Base-by-base conservation (phyloP, 1,284 basidiomycete genomes). In the Pulchroboletus neoregius region DNA sequence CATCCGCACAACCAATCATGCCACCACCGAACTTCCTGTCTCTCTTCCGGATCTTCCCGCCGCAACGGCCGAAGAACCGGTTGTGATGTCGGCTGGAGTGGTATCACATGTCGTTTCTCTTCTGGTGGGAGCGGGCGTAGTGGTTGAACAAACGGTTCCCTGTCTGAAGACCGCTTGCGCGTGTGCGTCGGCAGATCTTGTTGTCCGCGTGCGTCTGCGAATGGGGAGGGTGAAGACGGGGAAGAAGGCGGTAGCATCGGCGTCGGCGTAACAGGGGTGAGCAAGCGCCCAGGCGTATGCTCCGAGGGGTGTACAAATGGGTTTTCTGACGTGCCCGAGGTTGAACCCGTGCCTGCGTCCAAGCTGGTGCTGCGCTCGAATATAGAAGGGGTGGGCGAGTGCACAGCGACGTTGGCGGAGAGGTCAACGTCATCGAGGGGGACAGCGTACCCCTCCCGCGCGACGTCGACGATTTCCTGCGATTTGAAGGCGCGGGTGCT, bases 1-100 rank as follows among this genome's bases (percentile, higher is more conserved):
- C 84, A 87, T 8, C 87, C 86, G 61, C 87, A 89, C 51, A 89
- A 62, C 84, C 84, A 87, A 43, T 89, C 87, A 57, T 87, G 86
- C 86, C 86, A 89, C 86, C 86, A 89, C 49, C 76, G 70, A 20
- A 71, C 67, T 46, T 67, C 66, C 10, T 66, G 56, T 16, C 41
- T 45, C 23, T 52, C 60, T 27, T 63, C 61, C 9, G 56, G 45
- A 20, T 53, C 52, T 30, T 50, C 16, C 33, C 48, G 48, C 44
- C 24, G 46, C 22, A 27, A 47, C 16, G 60, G 52, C n/a, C 60
- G 60, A 16, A 63, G 49, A 13, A 58, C 59, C 0, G 71, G 74
- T 18, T 69, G 66, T 6, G 70, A 54, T 12, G 69, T 70, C 2
- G 72, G 71, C 39, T 68, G 67, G 13, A 74, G 74, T 5, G 74